phyloP scores from a whole-genome alignment of 1,139 yeast genomes.

The Kazachstania sp. region DNA sequence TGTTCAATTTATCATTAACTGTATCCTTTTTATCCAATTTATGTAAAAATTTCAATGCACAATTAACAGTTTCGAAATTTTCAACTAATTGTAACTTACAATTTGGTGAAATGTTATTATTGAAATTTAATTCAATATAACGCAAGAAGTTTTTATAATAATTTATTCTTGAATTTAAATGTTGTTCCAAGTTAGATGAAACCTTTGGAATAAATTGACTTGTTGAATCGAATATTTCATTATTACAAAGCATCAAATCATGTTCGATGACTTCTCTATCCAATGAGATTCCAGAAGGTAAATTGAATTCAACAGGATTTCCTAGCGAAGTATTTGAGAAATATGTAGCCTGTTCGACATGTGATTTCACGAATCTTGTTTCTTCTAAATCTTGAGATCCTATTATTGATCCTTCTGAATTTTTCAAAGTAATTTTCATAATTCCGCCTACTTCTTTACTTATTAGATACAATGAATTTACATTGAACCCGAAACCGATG shows the following conservation, averaged over 20 bases:
- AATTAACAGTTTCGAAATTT: constrained; percentile 45
- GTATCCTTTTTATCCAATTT: constrained; percentile 13
- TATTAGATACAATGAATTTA: constrained; percentile 44
- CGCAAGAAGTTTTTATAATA: constrained; percentile 39
- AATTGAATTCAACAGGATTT: constrained; percentile 52
- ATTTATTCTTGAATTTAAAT: constrained; percentile 37
- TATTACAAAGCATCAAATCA: constrained; percentile 43
- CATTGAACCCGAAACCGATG: constrained; percentile 54
- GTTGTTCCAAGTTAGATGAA: constrained; percentile 36
- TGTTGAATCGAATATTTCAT: constrained; percentile 47
- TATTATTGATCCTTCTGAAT: constrained; percentile 8
- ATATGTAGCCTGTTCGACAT: constrained; percentile 74
- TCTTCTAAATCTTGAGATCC: constrained; percentile 9
- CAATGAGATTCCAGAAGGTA: constrained; percentile 33
- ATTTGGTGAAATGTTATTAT: constrained; percentile 30
- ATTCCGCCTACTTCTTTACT: constrained; percentile 53
- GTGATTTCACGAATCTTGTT: constrained; percentile 49
- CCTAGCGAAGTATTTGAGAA: constrained; percentile 29
- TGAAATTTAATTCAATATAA: constrained; percentile 43
- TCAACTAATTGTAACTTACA: constrained; percentile 25
- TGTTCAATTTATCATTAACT: constrained; percentile 3
- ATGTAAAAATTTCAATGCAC: constrained; percentile 40
- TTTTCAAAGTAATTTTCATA: constrained; percentile 43
- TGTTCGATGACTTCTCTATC: constrained; percentile 37
- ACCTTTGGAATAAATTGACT: constrained; percentile 41